phyloP scores from a whole-genome alignment of 345 rosid genomes.

The Cochlearia excelsa region DNA sequence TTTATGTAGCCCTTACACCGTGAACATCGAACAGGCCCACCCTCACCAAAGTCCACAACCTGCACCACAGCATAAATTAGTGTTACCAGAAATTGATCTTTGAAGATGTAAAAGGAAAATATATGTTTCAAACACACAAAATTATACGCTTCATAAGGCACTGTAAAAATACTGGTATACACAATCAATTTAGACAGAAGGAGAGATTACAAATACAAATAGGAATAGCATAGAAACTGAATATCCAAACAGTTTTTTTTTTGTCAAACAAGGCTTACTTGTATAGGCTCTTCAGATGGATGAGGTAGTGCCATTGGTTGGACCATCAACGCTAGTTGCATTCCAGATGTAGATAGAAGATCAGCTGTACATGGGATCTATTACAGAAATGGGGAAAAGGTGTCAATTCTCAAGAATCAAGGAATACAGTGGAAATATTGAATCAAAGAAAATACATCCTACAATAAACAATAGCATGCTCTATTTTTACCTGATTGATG shows the following conservation, averaged over 20 bases:
- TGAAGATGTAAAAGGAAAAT: conserved; percentile 8
- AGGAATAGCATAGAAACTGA: conserved; percentile 6
- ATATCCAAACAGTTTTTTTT: neutral
- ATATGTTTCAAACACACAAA: conserved; percentile 8
- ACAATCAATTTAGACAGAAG: conserved; percentile 8
- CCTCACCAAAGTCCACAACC: conserved; percentile 93
- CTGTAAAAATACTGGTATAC: conserved; percentile 8
- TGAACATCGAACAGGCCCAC: conserved; percentile 89
- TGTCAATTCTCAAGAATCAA: conserved; percentile 12
- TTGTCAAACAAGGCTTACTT: conserved; percentile 45
- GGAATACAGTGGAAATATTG: conserved; percentile 4
- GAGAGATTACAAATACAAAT: conserved; percentile 1
- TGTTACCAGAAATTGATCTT: conserved; percentile 13
- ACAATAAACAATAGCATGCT: conserved; percentile 15
- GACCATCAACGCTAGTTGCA: conserved; percentile 88
- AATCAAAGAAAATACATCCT: conserved; percentile 11
- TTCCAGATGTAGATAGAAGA: conserved; percentile 87
- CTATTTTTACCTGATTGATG: conserved; percentile 70
- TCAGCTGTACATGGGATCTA: conserved; percentile 97
- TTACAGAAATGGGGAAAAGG: conserved; percentile 22
- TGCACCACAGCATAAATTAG: conserved; percentile 34
- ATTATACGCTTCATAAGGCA: conserved; percentile 16
- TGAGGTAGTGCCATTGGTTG: conserved; percentile 96
- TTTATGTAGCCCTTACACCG: conserved; percentile 94
- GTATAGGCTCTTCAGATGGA: conserved; percentile 95